Evolutionary conservation across 108 stramenopile species (phyloP), one percentile per base, ranked within the genome.

Genomic region (Schizochytrium sp.): DNA sequence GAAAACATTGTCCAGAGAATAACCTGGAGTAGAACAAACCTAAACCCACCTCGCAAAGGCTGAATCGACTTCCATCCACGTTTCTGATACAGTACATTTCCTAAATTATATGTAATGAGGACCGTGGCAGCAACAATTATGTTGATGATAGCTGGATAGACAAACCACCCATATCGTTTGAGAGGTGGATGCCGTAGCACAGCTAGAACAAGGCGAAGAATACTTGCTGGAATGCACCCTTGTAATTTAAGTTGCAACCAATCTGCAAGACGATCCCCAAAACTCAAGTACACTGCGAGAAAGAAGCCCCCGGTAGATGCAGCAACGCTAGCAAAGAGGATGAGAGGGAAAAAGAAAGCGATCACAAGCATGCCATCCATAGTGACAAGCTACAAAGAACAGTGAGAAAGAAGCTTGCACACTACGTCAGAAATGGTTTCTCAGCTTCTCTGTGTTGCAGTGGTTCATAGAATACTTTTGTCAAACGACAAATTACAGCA

Each of bases 351-450:
- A 53, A 83, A 83, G 47, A 83, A 83, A 8, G 76, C 76, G 15
- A 83, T 53, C 50, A 83, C 47, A 8, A 83, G 8, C 76, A 83
- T 83, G 50, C 76, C 76, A 2, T 83, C 76, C 76, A 83, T 83
- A 8, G 8, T 83, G 76, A 28, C 28, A 28, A 28, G 28, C 28
- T 28, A 28, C 28, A 28, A 28, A 28, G 28, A 28, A 28, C 28
- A 28, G 28, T 28, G 28, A 28, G 28, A 28, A 28, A 28, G 28
- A 28, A 28, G 28, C 28, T 28, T 28, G 28, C 28, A 28, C 28
- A 28, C 28, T 28, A 28, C 28, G 28, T 28, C 28, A 28, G 28
- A 28, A 28, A 28, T 28, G 28, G 28, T 28, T 28, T 28, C 28
- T 28, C 28, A 28, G 28, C 28, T 28, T 28, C 28, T 28, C 28